Evolutionary conservation across 805 yeast genomes (phyloP).

Genomic region (Teunomyces lycoperdinae): DNA sequence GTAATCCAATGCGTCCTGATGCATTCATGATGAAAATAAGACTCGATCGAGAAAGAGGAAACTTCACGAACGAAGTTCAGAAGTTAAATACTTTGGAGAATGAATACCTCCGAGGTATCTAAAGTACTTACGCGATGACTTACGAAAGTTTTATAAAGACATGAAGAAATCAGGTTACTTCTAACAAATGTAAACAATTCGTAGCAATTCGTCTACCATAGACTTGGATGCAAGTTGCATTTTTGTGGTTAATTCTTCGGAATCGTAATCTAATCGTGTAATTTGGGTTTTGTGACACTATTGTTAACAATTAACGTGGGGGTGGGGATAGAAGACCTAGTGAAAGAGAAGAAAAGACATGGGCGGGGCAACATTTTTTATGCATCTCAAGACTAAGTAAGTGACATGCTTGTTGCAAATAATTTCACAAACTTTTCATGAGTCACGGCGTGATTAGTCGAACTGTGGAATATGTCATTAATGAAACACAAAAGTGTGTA

Average conservation of each 20-base stretch:
- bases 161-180: not conserved
- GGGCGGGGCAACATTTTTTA: no score
- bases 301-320: no score
- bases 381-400: no score
- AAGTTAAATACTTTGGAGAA: not conserved
- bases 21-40: conserved; percentile 22
- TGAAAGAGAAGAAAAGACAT: no score
- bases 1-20: conserved; percentile 25
- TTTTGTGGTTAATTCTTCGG: not conserved
- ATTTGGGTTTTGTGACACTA: no score
- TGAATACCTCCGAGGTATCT: not conserved
- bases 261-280: no score
- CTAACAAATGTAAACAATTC: not conserved
- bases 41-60: conserved; percentile 8
- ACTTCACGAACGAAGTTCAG: not conserved
- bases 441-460: no score
- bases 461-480: no score
- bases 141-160: not conserved
- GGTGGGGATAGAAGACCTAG: no score
- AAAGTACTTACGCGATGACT: not conserved
- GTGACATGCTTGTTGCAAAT: no score
- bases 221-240: not conserved
- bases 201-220: not conserved
- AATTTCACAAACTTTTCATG: no score
- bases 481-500: no score